Base-by-base conservation (phyloP, 148 eudicot genomes). In the Rhododendron ferrugineum region DNA sequence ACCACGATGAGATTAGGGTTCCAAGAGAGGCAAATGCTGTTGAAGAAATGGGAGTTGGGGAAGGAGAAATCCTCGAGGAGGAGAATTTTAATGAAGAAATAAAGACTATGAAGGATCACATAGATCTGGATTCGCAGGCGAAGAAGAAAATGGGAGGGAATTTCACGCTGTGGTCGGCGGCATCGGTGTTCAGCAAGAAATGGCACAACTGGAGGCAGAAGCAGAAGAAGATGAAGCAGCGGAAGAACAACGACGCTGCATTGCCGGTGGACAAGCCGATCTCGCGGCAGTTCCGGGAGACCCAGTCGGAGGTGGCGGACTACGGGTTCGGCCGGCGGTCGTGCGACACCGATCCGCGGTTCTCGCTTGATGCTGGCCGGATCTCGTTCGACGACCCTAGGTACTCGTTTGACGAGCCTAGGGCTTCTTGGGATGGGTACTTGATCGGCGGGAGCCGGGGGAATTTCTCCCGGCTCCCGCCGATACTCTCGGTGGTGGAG, bases 351-450 rank as follows among this genome's bases (percentile, higher is more conserved):
- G 99, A 94, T 80, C 99, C 99, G 4, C 87, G 99, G 87, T 93
- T 93, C 75, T 96, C 99, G 0, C 89, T 96, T 7, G 99, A 96
- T 86, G 96, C 89, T 11, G 93, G 93, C 4, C 85, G 99, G 83
- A 88, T 93, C 49, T 95, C 98, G 4, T 90, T 92, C 62, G 99
- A 96, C 81, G 98, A 94, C 85, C 90, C 93, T 6, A 88, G 99
- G 26, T 90, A 89, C 52, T 96, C 99, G 1, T 92, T 96, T 66
- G 99, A 96, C n/a, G 97, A 94, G 84, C 97, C 97, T 56, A 91
- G 99, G 52, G 99, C 99, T 74, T 94, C 97, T 14, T 96, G 98
- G 98, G 99, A 96, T 82, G 99, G 99, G 9, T 91, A 95, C 60
- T 81, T 96, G 89, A 89, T 88, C 22, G 96, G 95, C 2, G 87